Conservation (phyloP, 495 filamentous ascomycete genomes). For the Rhypophila decipiens region DNA sequence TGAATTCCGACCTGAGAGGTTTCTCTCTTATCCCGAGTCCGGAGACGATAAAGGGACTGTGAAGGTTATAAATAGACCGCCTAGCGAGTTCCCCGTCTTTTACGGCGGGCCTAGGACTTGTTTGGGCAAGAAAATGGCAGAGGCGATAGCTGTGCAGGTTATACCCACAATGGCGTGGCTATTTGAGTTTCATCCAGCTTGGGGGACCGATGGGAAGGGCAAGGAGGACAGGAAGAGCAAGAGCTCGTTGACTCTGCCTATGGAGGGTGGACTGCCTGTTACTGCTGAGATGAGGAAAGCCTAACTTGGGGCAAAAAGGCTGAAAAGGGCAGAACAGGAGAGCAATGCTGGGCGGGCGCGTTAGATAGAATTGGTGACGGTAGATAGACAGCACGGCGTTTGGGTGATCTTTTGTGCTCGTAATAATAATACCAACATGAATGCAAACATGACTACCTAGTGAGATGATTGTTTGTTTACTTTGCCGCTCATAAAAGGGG, state of each 20-base stretch:
- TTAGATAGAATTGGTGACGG: too few species aligned
- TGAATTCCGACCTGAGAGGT: slow-evolving; percentile 47
- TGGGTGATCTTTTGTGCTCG: too few species aligned
- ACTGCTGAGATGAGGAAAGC: slow-evolving; percentile 14
- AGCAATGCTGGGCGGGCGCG: too few species aligned
- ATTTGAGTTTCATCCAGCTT: slow-evolving; percentile 42
- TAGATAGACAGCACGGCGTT: too few species aligned
- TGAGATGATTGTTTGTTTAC: too few species aligned
- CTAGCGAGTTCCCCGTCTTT: slow-evolving; percentile 55
- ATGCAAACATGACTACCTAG: too few species aligned
- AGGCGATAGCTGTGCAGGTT: slow-evolving; percentile 47
- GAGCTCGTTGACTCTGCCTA: slow-evolving; percentile 54
- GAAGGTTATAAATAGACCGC: slow-evolving; percentile 34
- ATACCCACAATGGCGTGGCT: slow-evolving; percentile 39
- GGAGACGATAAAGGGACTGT: slow-evolving; percentile 24
- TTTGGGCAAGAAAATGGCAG: slow-evolving; percentile 56
- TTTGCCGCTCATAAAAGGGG: too few species aligned
- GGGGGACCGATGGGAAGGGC: slow-evolving; percentile 20
- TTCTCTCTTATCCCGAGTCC: too few species aligned
- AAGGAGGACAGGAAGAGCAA: slow-evolving; percentile 42
- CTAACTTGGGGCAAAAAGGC: not conserved
- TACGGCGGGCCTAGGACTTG: slow-evolving; percentile 53
- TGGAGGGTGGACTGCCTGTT: slow-evolving; percentile 53
- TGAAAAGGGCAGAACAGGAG: too few species aligned
- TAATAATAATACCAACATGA: too few species aligned